A percentile compares a stretch with the other conserved stretches of the same genome.
Conservation (phyloP, 345 rosid species). For the Clausena lansium region DNA sequence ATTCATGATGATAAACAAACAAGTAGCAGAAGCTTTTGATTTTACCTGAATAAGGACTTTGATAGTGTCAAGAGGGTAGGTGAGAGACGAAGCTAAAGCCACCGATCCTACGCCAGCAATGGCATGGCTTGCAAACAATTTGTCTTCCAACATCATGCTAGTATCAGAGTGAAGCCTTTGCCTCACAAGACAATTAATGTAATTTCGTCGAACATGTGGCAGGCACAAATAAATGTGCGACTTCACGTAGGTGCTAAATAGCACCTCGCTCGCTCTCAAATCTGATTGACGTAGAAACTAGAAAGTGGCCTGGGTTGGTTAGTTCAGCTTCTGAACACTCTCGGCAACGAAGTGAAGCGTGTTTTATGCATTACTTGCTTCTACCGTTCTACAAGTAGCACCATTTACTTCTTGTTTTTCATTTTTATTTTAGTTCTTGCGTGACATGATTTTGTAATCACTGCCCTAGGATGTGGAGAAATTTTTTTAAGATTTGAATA, state of each 20-base stretch:
- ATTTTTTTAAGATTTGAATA: too few species aligned
- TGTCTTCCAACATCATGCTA: slow-evolving; percentile 45
- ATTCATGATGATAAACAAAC: background rate
- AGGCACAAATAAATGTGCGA: background rate
- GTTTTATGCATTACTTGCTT: too few species aligned
- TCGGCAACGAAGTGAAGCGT: too few species aligned
- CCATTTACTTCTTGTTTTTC: too few species aligned
- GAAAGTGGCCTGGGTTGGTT: too few species aligned
- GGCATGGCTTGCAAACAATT: slow-evolving; percentile 74
- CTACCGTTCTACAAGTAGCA: too few species aligned
- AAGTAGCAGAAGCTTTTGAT: background rate
- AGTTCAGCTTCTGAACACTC: too few species aligned
- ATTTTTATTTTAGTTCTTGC: too few species aligned
- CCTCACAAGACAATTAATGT: background rate
- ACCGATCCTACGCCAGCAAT: slow-evolving; percentile 72
- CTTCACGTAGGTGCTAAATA: background rate
- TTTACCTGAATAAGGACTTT: slow-evolving; percentile 81
- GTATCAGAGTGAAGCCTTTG: background rate
- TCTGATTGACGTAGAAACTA: too few species aligned
- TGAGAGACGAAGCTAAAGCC: slow-evolving; percentile 60
- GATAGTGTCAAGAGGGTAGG: slow-evolving; percentile 83
- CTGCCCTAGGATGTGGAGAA: too few species aligned
- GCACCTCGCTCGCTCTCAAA: too few species aligned
- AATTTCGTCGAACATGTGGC: background rate
- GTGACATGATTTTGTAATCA: too few species aligned